Evolutionary conservation across 2,329 filamentous ascomycete genomes (phyloP), one percentile per base, ranked within the genome.

Genomic region (Ophiostoma pallidulum): DNA sequence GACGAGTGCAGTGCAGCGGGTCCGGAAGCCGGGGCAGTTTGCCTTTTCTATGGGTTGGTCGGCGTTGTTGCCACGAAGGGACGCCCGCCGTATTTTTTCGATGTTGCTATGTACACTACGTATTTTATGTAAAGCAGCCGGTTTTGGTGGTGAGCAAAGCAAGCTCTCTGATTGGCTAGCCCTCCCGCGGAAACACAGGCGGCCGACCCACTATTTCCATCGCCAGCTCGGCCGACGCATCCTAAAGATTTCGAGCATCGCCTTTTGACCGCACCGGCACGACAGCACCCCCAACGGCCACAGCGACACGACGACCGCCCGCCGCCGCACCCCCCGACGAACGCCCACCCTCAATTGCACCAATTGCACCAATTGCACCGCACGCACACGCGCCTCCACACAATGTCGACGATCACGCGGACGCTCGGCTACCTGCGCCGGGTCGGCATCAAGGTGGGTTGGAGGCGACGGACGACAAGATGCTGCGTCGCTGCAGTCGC

Each of bases 361-460:
- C n/a, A 29, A 16, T 29, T 35, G 13, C 33, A 19, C 20, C 43
- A 52, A 14, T 8, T 33, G 16, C 16, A 16, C 16, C n/a, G 8
- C 41, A 53, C 53, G 60, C 54, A 63, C 63, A 62, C 58, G 57
- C 59, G 55, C 54, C 24, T n/a, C 9, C 40, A 16, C 44, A 32
- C 39, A 36, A 98, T 98, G 92, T 97, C 92, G 74, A 95, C 88
- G 52, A 72, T 95, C 60, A 68, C 82, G 57, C 84, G 92, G 69
- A 96, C 91, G 22, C 69, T 96, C 62, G 77, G 82, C 67, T 94
- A 96, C 67, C 66, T 96, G 64, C 83, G 88, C 73, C 83, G 80
- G 70, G 80, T 94, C 64, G 92, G 92, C 47, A 62, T 96, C 62
- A 94, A 90, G 83, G 89, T 89, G 68, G 20, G 47, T 48, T 22